These are phyloP conservation scores for Mortierella claussenii DNA, from an alignment of 192 early-diverging fungal genomes.

Conservation along the genomic window DNA sequence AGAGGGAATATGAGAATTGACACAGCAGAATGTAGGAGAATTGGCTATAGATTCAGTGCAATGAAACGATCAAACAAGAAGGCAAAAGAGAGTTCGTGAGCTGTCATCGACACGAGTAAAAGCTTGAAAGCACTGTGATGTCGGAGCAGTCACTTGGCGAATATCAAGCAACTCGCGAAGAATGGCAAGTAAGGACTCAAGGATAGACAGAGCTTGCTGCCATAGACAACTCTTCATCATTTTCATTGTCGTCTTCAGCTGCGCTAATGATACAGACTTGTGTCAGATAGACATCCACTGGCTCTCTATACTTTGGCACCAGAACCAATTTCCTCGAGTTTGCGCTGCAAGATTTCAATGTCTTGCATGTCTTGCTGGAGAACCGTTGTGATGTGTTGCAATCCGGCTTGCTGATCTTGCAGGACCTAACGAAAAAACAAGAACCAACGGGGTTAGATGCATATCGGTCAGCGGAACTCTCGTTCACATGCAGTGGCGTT, in stretches of 20 bases:
- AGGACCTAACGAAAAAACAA: constrained; percentile 45
- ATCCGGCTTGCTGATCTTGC: constrained; percentile 71
- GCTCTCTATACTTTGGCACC: constrained; percentile 19
- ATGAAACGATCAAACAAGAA: too few species aligned
- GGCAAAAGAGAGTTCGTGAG: too few species aligned
- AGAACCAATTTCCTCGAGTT: constrained; percentile 40
- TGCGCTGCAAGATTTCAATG: constrained; percentile 55
- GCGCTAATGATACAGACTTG: neutral
- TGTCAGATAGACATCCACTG: neutral
- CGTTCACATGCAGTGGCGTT: neutral
- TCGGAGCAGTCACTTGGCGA: too few species aligned
- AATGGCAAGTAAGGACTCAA: constrained; percentile 4
- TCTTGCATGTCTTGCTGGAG: constrained; percentile 69
- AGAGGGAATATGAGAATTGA: too few species aligned
- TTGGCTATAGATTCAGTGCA: too few species aligned
- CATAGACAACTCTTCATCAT: neutral
- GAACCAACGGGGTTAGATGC: too few species aligned
- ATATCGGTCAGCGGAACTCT: neutral
- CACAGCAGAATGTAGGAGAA: too few species aligned
- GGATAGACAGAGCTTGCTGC: neutral
- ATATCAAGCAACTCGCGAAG: too few species aligned
- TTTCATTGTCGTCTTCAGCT: neutral
- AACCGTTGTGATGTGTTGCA: constrained; percentile 73
- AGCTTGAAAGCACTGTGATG: too few species aligned
- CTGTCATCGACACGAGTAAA: too few species aligned